Percentiles rank a stretch among this genome's conserved stretches.
phyloP scores from a whole-genome alignment of 2,329 filamentous ascomycete species.

The Colletotrichum paranaense region DNA sequence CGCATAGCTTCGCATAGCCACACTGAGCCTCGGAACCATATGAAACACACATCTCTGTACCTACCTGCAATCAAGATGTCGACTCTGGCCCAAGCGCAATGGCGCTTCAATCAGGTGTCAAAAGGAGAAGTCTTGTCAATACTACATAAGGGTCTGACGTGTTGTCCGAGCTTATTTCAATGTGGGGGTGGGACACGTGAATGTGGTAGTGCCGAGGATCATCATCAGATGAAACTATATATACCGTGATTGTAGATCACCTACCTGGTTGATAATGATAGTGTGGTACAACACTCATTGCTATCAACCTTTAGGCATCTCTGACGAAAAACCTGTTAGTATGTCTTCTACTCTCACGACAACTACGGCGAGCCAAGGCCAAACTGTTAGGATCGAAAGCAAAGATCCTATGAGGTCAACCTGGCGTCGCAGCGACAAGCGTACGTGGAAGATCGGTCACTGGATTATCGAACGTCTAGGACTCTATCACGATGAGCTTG shows the following conservation, averaged over 20 bases:
- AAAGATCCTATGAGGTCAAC: constrained; percentile 55
- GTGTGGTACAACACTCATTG: no score
- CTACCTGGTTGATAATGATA: no score
- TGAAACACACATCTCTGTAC: not conserved
- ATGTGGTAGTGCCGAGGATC: constrained; percentile 21
- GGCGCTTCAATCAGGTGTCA: not conserved
- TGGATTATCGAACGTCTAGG: constrained; percentile 46
- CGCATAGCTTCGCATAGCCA: not conserved
- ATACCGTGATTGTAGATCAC: not conserved
- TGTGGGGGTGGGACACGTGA: constrained; percentile 13
- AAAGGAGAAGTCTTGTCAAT: not conserved
- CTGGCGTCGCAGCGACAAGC: constrained; percentile 44
- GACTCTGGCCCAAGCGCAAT: not conserved
- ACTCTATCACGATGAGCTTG: constrained; percentile 41
- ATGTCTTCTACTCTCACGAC: not conserved
- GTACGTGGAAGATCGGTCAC: constrained; percentile 46
- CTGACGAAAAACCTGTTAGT: not conserved
- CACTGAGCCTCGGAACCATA: not conserved
- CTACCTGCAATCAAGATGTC: not conserved
- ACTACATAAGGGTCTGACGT: not conserved
- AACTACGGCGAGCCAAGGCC: not conserved
- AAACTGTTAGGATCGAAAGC: not conserved
- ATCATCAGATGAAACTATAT: constrained; percentile 21
- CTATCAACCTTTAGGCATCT: not conserved
- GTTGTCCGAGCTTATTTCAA: constrained; percentile 12